Base-by-base conservation (phyloP, 2,329 filamentous ascomycete genomes). In the Teratosphaeria pseudoeucalypti region DNA sequence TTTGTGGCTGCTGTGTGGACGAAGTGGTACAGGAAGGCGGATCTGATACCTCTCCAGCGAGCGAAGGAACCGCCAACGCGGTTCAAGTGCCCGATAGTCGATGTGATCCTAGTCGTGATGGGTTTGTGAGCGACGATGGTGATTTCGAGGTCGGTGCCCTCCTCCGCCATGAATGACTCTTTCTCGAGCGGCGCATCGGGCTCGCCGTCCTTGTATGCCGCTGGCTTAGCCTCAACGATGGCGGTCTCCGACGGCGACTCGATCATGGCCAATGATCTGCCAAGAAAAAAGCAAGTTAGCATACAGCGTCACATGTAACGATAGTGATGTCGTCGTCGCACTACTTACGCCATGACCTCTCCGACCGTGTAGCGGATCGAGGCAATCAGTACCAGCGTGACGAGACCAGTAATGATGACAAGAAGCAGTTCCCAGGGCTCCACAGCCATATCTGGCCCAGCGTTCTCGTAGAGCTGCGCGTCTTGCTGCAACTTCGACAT, bases 81-180 rank as follows among this genome's bases (percentile, higher is more conserved):
- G 64, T 79, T 78, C 53, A 96, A 79, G 62, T 87, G 85, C 57
- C 73, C 74, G 61, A 86, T 72, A 2, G 85, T 82, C 10, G 75
- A 76, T 61, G 80, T 78, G 68, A 88, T 81, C 64, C 77, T 82
- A 58, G 79, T 77, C 39, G 86, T 89, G 68, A 88, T 80, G 58
- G 83, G 84, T 70, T 80, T 78, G 65, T 79, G 75, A 62, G 77
- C 75, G 63, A 80, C 73, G 59, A 81, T 62, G 54, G 74, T 73
- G 60, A 78, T 67, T 65, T 78, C 77, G 54, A 73, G 66, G 55
- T 74, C 72, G 34, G 63, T 57, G 29, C 64, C 61, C 58, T 62
- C 57, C 67, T 79, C 76, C 32, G 65, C 61, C 57, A 69, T 60
- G 14, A 76, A 68, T 34, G 72, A 69, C 60, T 72, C 68, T 60